Evolutionary conservation across 345 rosid genomes (phyloP), one percentile per base, ranked within the genome.

Genomic region (Physaria fendleri): DNA sequence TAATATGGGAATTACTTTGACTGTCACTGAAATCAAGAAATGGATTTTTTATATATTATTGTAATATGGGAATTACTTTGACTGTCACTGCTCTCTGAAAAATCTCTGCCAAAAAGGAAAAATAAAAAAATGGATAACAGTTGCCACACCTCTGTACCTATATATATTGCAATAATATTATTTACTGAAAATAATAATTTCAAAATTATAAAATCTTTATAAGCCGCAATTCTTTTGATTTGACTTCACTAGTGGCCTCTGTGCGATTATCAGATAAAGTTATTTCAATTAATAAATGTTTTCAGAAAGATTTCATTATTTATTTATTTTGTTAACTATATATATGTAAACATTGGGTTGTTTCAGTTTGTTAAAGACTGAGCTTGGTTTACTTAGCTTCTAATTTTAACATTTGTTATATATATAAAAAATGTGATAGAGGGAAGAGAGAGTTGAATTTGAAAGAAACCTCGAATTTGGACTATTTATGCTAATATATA

Each of bases 71-170:
- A 35, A 37, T 44, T 34, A 65, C 39, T 45, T 25, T 34, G 29
- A 55, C n/a, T 46, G 50, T 39, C 43, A 66, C 64, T 37, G 48
- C 5, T 11, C 56, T 38, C 42, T 38, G 35, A 11, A 37, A 37
- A 49, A 61, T 18, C 41, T 46, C 50, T 66, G 64, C 33, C 46
- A 34, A 35, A n/a, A n/a, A 45, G 15, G 17, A 0, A 6, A 34
- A 45, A 65, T 10, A 56, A 46, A 57, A 67, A 67, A 41, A 22
- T 49, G 45, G 18, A 56, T 56, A 32, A 67, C 53, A 49, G 52
- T 47, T 16, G 59, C 71, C 71, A 58, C 58, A 49, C 65, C 65
- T 67, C 72, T 58, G 65, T n/a, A n/a, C n/a, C n/a, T n/a, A n/a
- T n/a, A n/a, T n/a, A n/a, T n/a, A n/a, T n/a, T n/a, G n/a, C n/a